Base-by-base conservation (phyloP, 1,284 basidiomycete species). In the Paramarasmius palmivorus region DNA sequence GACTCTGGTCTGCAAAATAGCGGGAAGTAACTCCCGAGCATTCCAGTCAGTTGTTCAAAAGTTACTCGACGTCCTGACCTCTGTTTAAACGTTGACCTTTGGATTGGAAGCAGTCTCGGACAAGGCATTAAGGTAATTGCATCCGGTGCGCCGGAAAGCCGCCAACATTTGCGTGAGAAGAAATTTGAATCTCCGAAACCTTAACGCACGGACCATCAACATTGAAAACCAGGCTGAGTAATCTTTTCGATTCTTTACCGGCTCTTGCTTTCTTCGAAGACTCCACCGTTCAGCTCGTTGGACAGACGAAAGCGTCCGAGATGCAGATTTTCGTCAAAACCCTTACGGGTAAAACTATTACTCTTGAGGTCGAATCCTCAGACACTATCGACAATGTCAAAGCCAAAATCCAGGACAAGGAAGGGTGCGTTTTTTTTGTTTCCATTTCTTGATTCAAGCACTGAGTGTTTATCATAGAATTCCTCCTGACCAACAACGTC, bases 341-440 rank as follows among this genome's bases (percentile, higher is more conserved):
- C 83, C 92, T 98, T 63, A 98, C 95, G 81, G 95, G 96, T 73
- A 98, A 98, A 83, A 97, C 94, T 63, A 96, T 97, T 82, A 96
- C 94, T 67, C 90, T 96, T 71, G 94, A 97, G 83, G 94, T 96
- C 61, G 93, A 96, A 77, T 94, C 93, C 60, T 93, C 90, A 57
- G 93, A 96, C 80, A 95, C 95, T 60, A 95, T 97, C 76, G 94
- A 98, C 82, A 96, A 96, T 83, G 93, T 95, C 78, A 95, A 95
- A 81, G 83, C 90, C 71, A 95, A 95, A 77, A 95, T 95, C 68
- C 92, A 95, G 72, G 93, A 95, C 79, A 95, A 95, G 82, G 93
- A 95, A 74, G 93, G 93, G 86, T 93, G 68, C 57, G 84, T 61
- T 45, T 69, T 6, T 6, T 25, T 32, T 34, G 42, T n/a, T 41